Evolutionary conservation across 2,329 filamentous ascomycete genomes (phyloP), one percentile per base, ranked within the genome.

Genomic region (Aspergillus floridensis): DNA sequence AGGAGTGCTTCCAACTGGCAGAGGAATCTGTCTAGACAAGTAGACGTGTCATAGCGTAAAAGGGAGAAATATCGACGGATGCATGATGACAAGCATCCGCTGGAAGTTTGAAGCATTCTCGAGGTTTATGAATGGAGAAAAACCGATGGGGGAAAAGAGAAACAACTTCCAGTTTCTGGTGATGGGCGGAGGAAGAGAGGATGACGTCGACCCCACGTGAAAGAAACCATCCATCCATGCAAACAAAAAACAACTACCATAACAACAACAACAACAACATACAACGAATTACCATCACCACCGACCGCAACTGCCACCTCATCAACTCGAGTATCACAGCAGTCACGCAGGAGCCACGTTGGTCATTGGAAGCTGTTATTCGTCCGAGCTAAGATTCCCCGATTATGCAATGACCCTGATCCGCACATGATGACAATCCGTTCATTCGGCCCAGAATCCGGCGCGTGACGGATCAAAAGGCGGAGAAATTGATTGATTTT

Each of bases 1-100:
- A 60, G 48, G 46, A 60, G 31, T 49, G 52, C 51, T 29, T 58
- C 46, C 44, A 54, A 10, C 22, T 32, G 51, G 55, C 44, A 59
- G 47, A 12, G 11, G 31, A 52, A 58, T 50, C 7, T 22, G 22
- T 12, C 21, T 29, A 53, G 31, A 22, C n/a, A n/a, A 46, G 14
- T 11, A 5, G 24, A 41, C 21, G 41, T 35, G 32, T 44, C 29
- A 58, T 56, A 29, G 21, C 52, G n/a, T 50, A 22, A 11, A 41
- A 16, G 47, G 29, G n/a, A 7, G 5, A 12, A 24, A 31, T 21
- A 10, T 21, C 26, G 44, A 6, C 2, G 3, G n/a, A 44, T 19
- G 38, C 38, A 44, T 44, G 38, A 44, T 44, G 38, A 7, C 16
- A 44, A 44, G 16, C 16, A 16, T 44, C 16, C 38, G 16, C 4